Evolutionary conservation across 441 rosid genomes (phyloP).

Genomic region (Erodium chrysanthum): DNA sequence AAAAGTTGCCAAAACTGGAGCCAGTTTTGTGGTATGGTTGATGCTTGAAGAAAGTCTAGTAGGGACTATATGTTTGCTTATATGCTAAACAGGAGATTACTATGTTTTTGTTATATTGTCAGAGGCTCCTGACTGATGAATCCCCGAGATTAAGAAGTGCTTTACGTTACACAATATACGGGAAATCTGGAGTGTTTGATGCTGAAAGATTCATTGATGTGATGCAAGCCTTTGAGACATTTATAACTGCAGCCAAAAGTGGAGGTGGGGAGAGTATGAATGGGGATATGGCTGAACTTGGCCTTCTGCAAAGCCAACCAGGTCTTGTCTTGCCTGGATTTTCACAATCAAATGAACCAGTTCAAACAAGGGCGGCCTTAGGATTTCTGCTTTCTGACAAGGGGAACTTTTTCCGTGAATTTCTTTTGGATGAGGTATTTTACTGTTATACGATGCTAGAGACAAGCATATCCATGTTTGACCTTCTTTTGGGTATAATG

Average conservation of each 20-base stretch:
- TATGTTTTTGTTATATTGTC: slow-evolving; percentile 18
- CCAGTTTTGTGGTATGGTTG: too few relatives aligned
- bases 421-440: slow-evolving; percentile 89
- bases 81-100: slow-evolving; percentile 9
- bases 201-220: slow-evolving; percentile 97
- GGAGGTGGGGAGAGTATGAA: slow-evolving; percentile 87
- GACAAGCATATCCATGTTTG: background rate
- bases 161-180: slow-evolving; percentile 86
- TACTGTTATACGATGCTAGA: background rate
- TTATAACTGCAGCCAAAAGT: slow-evolving; percentile 93
- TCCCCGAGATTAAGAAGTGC: slow-evolving; percentile 78
- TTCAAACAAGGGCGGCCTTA: slow-evolving; percentile 84
- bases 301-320: slow-evolving; percentile 45
- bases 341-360: slow-evolving; percentile 42
- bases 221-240: slow-evolving; percentile 96
- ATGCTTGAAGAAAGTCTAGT: background rate
- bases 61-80: background rate
- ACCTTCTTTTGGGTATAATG: background rate
- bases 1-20: too few relatives aligned
- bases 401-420: slow-evolving; percentile 88
- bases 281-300: slow-evolving; percentile 87
- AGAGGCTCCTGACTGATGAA: slow-evolving; percentile 93
- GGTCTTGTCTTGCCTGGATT: slow-evolving; percentile 30
- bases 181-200: slow-evolving; percentile 83
- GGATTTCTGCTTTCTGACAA: slow-evolving; percentile 73